Evolutionary conservation across 1,139 yeast genomes (phyloP).

Genomic region (Diutina pseudorugosa): DNA sequence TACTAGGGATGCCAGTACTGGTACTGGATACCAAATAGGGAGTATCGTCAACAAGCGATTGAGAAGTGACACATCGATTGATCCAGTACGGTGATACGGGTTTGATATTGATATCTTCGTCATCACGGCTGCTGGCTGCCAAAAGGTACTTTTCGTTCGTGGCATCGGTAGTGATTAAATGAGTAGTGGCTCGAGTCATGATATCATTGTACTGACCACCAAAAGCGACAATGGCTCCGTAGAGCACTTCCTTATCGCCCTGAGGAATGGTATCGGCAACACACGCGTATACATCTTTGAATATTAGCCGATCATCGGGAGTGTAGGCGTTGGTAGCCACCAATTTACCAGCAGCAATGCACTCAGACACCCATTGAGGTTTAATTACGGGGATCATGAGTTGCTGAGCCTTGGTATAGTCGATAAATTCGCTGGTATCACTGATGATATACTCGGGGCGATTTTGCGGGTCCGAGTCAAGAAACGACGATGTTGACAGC

Average conservation of each 20-base stretch:
- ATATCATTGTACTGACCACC: constrained; percentile 65
- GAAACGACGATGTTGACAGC: not conserved
- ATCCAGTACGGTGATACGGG: constrained; percentile 72
- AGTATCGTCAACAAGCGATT: constrained; percentile 37
- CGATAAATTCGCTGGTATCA: constrained; percentile 6
- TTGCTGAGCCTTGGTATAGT: constrained; percentile 5
- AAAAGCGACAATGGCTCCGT: constrained; percentile 54
- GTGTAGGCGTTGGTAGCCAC: constrained; percentile 22
- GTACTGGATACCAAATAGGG: constrained; percentile 32
- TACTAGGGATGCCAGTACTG: not conserved
- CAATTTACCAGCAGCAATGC: constrained; percentile 17
- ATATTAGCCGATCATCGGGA: constrained; percentile 61
- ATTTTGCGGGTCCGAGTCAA: not conserved
- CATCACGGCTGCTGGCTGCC: constrained; percentile 20
- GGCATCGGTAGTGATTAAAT: constrained; percentile 48
- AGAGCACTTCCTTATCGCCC: constrained; percentile 53
- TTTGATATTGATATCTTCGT: constrained; percentile 24
- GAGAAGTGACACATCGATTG: constrained; percentile 50
- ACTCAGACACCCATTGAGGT: constrained; percentile 49
- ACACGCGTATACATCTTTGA: constrained; percentile 51
- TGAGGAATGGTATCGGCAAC: constrained; percentile 44
- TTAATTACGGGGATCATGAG: constrained; percentile 60
- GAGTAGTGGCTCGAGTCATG: constrained; percentile 66
- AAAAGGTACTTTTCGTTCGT: constrained; percentile 38
- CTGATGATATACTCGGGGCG: constrained; percentile 6